Evolutionary conservation across 202 grass and related monocot species (phyloP), one percentile per base, ranked within the genome.

Genomic region (Panicum virgatum): DNA sequence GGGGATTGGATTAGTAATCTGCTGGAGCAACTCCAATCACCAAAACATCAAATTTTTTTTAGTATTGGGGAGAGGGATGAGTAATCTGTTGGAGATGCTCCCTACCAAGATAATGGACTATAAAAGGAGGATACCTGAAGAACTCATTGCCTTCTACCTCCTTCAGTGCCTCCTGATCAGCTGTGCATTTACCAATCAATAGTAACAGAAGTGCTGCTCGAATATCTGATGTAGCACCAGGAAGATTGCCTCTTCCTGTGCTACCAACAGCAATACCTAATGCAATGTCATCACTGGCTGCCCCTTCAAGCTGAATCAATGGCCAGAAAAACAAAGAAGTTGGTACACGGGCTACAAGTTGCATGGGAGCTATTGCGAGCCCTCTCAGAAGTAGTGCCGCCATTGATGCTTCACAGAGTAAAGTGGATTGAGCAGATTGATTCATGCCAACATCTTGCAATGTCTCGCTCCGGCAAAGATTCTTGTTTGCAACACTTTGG

Each of bases 101-200:
- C 13, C 37, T 0, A 37, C n/a, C 10, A 79, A 66, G n/a, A 50
- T 51, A 66, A 77, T 73, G 61, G 45, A 77, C 50, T 62, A 76
- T 40, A 65, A 76, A 78, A 54, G 70, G 57, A 85, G 37, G 50
- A 43, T 81, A 98, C 96, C 93, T 96, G 81, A 99, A 99, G 67
- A 96, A 99, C 58, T 96, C 96, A 38, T 96, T 99, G 83, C 96
- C 96, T 93, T 90, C 96, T 34, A 99, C 91, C 88, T 99, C 96
- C 30, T 82, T 82, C 85, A 99, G 87, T 78, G 96, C 96, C 68
- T 90, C 92, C 52, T 86, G 86, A 77, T 99, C 93, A 88, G 92
- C 91, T 69, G 89, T 99, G 81, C 96, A 99, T 89, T 99, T 99
- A 80, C 96, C 96, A 86, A 99, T 90, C 75, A 99, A 79, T 80